Evolutionary conservation across 2,329 filamentous ascomycete genomes (phyloP).

Genomic region (Ophiobolus disseminans): DNA sequence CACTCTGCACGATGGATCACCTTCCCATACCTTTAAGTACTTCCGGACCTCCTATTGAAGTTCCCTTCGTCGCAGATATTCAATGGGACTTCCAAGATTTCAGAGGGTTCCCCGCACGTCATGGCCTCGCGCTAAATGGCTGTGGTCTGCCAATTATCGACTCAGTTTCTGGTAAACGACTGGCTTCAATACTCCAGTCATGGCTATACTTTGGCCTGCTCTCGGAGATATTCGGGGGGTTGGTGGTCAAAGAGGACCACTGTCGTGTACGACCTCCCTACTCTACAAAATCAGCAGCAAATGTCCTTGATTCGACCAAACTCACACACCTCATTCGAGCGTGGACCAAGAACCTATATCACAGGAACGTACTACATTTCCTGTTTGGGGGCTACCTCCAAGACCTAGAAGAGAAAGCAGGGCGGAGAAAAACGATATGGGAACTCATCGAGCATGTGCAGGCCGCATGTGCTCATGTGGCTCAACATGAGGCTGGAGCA

Average conservation of each 20-base stretch:
- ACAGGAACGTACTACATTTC: too few species aligned
- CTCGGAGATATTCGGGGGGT: background rate
- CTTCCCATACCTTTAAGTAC: background rate
- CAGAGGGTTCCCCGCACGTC: background rate
- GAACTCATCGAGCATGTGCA: too few species aligned
- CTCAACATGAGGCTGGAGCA: too few species aligned
- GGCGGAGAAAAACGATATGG: background rate
- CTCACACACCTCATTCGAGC: background rate
- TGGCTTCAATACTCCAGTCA: slow-evolving; percentile 3
- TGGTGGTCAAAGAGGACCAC: background rate
- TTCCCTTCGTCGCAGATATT: slow-evolving; percentile 1
- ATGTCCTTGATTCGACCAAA: background rate
- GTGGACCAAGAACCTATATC: background rate
- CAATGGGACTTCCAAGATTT: slow-evolving; percentile 1
- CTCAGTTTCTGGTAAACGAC: background rate
- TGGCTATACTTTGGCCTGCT: slow-evolving; percentile 4
- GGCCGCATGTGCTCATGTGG: too few species aligned
- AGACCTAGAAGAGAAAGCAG: too few species aligned
- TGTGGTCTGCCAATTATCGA: background rate
- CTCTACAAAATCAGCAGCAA: background rate
- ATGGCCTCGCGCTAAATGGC: background rate
- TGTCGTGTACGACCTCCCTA: background rate
- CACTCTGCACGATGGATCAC: too few species aligned
- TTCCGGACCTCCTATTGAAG: slow-evolving; percentile 1
- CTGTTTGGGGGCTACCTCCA: too few species aligned